These are phyloP conservation scores for Paramyrothecium sp. DNA, from an alignment of 2,329 filamentous ascomycete species.

Conservation along the genomic window DNA sequence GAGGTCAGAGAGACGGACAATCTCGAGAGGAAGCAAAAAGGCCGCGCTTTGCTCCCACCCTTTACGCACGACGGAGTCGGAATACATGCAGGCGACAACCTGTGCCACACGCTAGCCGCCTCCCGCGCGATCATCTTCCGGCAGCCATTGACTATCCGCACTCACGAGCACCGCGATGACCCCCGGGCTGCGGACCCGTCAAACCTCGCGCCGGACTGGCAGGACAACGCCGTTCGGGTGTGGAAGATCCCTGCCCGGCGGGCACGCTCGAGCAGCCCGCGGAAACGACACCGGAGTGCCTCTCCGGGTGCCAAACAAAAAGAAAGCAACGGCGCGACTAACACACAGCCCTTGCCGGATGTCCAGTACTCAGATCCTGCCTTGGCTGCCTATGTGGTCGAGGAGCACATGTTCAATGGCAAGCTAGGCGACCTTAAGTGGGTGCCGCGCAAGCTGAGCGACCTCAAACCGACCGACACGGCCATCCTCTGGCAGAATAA, in stretches of 20 bases:
- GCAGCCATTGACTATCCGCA: conserved; percentile 71
- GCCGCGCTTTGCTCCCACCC: conserved; percentile 23
- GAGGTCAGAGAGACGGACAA: conserved; percentile 34
- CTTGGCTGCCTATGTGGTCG: conserved; percentile 27
- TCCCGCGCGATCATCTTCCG: conserved; percentile 83
- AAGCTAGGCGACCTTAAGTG: conserved; percentile 17
- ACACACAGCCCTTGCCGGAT: conserved; percentile 10
- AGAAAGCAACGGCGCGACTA: conserved; percentile 1
- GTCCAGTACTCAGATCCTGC: conserved; percentile 23
- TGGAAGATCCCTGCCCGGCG: conserved; percentile 69
- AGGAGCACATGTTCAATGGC: conserved; percentile 34
- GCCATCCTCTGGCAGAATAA: conserved; percentile 63
- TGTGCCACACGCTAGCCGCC: conserved; percentile 79
- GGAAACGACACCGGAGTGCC: conserved; percentile 27
- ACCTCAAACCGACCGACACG: conserved; percentile 25
- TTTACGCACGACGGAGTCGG: conserved; percentile 41
- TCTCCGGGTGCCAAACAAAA: conserved; percentile 11
- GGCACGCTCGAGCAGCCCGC: conserved; percentile 29
- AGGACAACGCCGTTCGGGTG: conserved; percentile 74
- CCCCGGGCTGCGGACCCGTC: conserved; percentile 25
- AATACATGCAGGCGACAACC: conserved; percentile 79
- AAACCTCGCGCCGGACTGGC: conserved; percentile 60
- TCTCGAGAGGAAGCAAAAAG: conserved; percentile 36
- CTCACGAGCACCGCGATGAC: conserved; percentile 63
- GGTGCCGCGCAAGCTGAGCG: conserved; percentile 19